Percentiles rank a stretch among this genome's conserved stretches.
Evolutionary conservation across 805 yeast species (phyloP).

Genomic region (Wickerhamia fluorescens): DNA sequence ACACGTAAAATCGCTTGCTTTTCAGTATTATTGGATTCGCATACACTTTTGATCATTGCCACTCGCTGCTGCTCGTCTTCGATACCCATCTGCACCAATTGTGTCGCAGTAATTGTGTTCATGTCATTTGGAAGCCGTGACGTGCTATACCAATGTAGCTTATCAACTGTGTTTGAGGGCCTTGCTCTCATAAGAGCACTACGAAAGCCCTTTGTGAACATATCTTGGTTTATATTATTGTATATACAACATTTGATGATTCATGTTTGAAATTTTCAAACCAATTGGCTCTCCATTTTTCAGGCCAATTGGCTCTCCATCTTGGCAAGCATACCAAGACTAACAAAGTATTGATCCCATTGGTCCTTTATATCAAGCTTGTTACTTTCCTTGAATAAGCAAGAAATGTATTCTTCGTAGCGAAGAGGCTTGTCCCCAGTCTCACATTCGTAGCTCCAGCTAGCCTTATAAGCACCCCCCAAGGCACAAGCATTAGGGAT

Average conservation of each 20-base stretch:
- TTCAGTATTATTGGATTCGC: conserved; percentile 4
- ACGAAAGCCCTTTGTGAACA: too few relatives aligned
- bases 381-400: conserved; percentile 41
- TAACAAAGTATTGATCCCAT: conserved; percentile 46
- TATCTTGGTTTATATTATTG: too few relatives aligned
- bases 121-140: too few relatives aligned
- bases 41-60: conserved; percentile 5
- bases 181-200: too few relatives aligned
- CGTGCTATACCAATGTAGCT: too few relatives aligned
- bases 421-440: conserved; percentile 25
- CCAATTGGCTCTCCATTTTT: too few relatives aligned
- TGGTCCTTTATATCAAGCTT: conserved; percentile 28
- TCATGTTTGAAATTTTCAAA: too few relatives aligned
- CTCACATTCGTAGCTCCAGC: conserved; percentile 53
- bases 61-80: conserved; percentile 3
- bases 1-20: conserved; percentile 4
- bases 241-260: too few relatives aligned
- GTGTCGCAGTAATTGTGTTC: too few relatives aligned
- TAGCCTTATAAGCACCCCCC: conserved; percentile 84
- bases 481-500: conserved; percentile 87
- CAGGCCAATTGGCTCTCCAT: conserved; percentile 34
- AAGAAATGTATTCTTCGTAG: conserved; percentile 36
- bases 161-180: too few relatives aligned
- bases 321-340: conserved; percentile 44
- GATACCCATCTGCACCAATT: not conserved